Conservation (phyloP, 345 rosid genomes). For the Ailanthus altissimus region DNA sequence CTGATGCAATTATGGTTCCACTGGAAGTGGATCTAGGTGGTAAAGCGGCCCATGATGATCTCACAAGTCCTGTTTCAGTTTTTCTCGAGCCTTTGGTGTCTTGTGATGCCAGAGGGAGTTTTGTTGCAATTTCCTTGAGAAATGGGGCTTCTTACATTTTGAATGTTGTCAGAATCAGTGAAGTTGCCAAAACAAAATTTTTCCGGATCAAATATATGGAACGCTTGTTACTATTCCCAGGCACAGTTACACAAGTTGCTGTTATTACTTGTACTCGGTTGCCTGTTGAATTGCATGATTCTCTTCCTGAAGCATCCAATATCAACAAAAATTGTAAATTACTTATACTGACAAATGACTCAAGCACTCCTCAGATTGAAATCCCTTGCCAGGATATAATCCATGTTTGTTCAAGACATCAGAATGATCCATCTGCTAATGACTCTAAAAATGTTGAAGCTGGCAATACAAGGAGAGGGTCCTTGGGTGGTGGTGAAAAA, state of each 20-base stretch:
- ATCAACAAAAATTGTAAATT: slow-evolving; percentile 43
- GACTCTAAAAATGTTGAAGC: slow-evolving; percentile 22
- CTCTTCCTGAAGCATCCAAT: slow-evolving; percentile 30
- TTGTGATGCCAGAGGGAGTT: slow-evolving; percentile 33
- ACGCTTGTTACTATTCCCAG: slow-evolving; percentile 68
- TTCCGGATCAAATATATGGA: slow-evolving; percentile 53
- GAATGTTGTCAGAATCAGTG: slow-evolving; percentile 40
- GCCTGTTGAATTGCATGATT: slow-evolving; percentile 31
- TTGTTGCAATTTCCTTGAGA: slow-evolving; percentile 52
- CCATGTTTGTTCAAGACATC: slow-evolving; percentile 37
- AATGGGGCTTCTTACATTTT: slow-evolving; percentile 45
- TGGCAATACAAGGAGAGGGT: slow-evolving; percentile 32
- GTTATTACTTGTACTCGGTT: slow-evolving; percentile 38
- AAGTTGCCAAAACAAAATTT: slow-evolving; percentile 39
- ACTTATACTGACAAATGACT: slow-evolving; percentile 55
- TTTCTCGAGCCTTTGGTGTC: slow-evolving; percentile 45
- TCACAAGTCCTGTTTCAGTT: slow-evolving; percentile 33
- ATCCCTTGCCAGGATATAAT: slow-evolving; percentile 51
- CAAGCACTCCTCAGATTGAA: slow-evolving; percentile 50
- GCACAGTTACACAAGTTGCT: slow-evolving; percentile 54
- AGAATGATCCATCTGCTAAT: slow-evolving; percentile 34
- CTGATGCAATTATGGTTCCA: slow-evolving; percentile 56
- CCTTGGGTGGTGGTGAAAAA: slow-evolving; percentile 27
- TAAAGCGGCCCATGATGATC: slow-evolving; percentile 29
- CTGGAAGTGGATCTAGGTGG: slow-evolving; percentile 49